A percentile compares a stretch with the other conserved stretches of the same genome.
phyloP scores from a whole-genome alignment of 169 alveolate species.

The Cyclospora cayetanensis region DNA sequence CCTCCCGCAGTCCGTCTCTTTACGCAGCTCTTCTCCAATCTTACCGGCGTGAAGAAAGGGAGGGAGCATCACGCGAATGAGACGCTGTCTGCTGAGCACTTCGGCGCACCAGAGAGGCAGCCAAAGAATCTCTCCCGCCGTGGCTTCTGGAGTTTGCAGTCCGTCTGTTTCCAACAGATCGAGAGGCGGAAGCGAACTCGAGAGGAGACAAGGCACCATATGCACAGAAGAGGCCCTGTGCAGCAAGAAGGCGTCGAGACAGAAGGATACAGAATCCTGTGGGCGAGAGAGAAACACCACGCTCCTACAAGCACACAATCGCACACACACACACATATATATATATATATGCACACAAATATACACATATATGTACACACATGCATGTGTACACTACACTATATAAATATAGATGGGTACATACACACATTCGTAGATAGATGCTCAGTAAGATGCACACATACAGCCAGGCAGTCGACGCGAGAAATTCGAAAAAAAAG shows the following conservation, averaged over 20 bases:
- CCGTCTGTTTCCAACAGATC: constrained; percentile 48
- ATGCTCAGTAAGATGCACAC: no score
- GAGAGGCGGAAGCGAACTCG: constrained; percentile 15
- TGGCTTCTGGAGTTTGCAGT: neutral
- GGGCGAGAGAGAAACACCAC: constrained; percentile 12
- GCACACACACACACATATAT: no score
- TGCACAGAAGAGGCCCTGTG: constrained; percentile 43
- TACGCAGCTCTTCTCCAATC: no score
- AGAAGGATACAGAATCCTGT: neutral
- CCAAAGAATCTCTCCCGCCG: constrained; percentile 25
- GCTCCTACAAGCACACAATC: neutral
- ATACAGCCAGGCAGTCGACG: no score
- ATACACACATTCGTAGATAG: no score
- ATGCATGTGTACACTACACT: no score
- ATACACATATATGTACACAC: no score
- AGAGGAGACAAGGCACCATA: constrained; percentile 19
- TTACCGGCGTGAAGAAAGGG: constrained; percentile 41
- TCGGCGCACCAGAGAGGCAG: constrained; percentile 67
- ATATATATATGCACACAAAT: no score
- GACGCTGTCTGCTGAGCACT: constrained; percentile 10
- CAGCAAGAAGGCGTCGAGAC: constrained; percentile 16
- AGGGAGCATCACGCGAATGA: constrained; percentile 27
- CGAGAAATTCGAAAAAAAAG: no score
- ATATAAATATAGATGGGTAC: no score
- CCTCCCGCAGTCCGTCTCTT: no score